Evolutionary conservation across 2,329 filamentous ascomycete species (phyloP), one percentile per base, ranked within the genome.

Genomic region (Tolypocladium capitatum): DNA sequence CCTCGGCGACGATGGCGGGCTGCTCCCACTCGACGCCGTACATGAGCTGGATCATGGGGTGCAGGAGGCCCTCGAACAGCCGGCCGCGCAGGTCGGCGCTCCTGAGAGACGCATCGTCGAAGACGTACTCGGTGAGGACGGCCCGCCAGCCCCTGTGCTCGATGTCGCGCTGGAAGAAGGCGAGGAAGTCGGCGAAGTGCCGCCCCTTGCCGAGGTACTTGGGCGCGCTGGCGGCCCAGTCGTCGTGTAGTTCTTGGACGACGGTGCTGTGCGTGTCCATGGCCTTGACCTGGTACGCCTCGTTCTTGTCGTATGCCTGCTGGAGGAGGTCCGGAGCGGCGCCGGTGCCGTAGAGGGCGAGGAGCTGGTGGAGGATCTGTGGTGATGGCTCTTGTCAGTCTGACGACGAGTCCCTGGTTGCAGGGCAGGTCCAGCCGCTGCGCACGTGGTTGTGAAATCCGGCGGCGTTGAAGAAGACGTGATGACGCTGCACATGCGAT

Each of bases 1-100:
- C 88, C 65, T 91, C 79, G 6, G 88, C 86, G 28, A 95, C 73
- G 50, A 94, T 80, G 34, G 84, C 84, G 2, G 86, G 86, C 59
- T 94, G 87, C 10, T 75, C 63, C 68, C 88, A 94, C 60, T 94
- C 88, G 33, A 95, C 61, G 5, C 85, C 89, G 59, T 88, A 94
- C 44, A 88, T 85, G 20, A 94, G 74, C 60, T 94, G 87, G 52
- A 95, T 90, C 16, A 92, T 67, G 2, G 88, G 87, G 58, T 94
- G 87, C 2, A 89, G 56, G 52, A 91, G 28, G 74, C 81, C 82
- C 16, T 74, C 75, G 58, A 78, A 88, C 58, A 91, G 67, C 18
- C 88, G 73, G 2, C 72, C 70, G 3, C 90, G 66, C 70, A 95
- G 69, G 51, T 82, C 80, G 35, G 89, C 78, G 5, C 83, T 80